phyloP scores from a whole-genome alignment of 148 eudicot genomes.

The Rhododendron ovatum region DNA sequence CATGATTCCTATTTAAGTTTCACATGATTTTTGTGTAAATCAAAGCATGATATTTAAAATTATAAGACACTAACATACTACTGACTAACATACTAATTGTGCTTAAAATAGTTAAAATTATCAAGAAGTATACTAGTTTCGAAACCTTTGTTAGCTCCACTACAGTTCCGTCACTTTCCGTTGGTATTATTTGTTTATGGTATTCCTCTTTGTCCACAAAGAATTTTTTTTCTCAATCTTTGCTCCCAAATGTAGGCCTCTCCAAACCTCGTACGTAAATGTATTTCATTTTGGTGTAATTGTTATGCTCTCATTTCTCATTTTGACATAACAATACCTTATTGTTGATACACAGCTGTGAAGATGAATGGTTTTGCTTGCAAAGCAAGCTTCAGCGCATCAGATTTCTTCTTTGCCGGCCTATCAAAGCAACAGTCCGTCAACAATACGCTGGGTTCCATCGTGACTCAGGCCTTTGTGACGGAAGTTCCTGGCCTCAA shows the following conservation, averaged over 20 bases:
- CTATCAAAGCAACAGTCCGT: conserved; percentile 20
- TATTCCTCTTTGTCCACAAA: not conserved
- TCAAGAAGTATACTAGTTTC: no score
- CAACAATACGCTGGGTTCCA: conserved; percentile 21
- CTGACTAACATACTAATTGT: no score
- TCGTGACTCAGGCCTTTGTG: conserved; percentile 22
- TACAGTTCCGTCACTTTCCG: not conserved
- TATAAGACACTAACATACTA: no score
- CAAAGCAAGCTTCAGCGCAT: conserved; percentile 15
- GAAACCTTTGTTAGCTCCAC: no score
- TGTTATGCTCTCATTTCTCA: not conserved
- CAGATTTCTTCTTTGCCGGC: conserved; percentile 28
- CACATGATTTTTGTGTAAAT: no score
- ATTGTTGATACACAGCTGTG: conserved; percentile 2
- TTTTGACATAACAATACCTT: no score
- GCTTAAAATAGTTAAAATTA: no score
- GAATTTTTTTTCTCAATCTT: not conserved
- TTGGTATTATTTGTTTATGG: not conserved
- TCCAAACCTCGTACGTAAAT: not conserved
- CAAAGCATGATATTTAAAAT: no score
- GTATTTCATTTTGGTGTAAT: not conserved
- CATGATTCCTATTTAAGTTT: no score
- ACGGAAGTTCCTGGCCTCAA: conserved; percentile 38
- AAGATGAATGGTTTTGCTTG: conserved; percentile 34
- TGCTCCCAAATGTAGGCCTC: not conserved